Percentiles rank a stretch among this genome's conserved stretches.
Evolutionary conservation across 1,139 yeast genomes (phyloP).

Genomic region (Candida freyschussii): DNA sequence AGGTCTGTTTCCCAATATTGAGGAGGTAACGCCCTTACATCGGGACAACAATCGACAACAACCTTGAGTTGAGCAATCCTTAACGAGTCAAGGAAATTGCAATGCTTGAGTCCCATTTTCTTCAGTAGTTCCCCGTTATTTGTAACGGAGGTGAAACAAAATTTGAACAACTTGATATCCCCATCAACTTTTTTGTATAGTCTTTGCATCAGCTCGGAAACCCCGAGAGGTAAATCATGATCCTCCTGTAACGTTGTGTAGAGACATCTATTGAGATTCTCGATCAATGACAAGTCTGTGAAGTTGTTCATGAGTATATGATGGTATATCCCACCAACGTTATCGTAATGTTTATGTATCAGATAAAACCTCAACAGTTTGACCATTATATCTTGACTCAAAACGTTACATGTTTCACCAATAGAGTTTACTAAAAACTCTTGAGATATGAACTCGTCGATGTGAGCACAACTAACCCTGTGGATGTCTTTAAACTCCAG

Average conservation of each 20-base stretch:
- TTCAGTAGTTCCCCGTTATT: conserved; percentile 5
- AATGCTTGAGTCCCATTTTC: conserved; percentile 4
- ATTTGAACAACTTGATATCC: conserved; percentile 13
- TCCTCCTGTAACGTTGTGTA: conserved; percentile 11
- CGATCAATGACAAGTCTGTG: conserved; percentile 3
- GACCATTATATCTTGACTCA: conserved; percentile 11
- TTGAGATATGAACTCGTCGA: conserved; percentile 9
- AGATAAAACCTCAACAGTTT: conserved; percentile 10
- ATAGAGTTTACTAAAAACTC: conserved; percentile 5
- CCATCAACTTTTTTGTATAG: conserved; percentile 8
- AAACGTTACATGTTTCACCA: conserved; percentile 2
- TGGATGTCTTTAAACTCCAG: conserved; percentile 10
- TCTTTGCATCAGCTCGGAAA: conserved; percentile 14
- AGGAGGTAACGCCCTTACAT: conserved; percentile 10
- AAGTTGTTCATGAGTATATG: conserved; percentile 5
- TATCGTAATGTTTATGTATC: conserved; percentile 9
- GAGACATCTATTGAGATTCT: conserved; percentile 9
- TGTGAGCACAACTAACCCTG: conserved; percentile 7
- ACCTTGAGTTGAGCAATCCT: conserved; percentile 13
- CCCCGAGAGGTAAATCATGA: conserved; percentile 15
- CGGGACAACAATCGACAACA: conserved; percentile 8
- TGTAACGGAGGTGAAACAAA: conserved; percentile 8
- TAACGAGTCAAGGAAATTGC: conserved; percentile 13
- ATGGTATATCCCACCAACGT: conserved; percentile 10
- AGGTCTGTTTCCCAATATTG: conserved; percentile 15